These are phyloP conservation scores for Tolypocladium capitatum DNA, from an alignment of 2,329 filamentous ascomycete genomes.

Conservation along the genomic window DNA sequence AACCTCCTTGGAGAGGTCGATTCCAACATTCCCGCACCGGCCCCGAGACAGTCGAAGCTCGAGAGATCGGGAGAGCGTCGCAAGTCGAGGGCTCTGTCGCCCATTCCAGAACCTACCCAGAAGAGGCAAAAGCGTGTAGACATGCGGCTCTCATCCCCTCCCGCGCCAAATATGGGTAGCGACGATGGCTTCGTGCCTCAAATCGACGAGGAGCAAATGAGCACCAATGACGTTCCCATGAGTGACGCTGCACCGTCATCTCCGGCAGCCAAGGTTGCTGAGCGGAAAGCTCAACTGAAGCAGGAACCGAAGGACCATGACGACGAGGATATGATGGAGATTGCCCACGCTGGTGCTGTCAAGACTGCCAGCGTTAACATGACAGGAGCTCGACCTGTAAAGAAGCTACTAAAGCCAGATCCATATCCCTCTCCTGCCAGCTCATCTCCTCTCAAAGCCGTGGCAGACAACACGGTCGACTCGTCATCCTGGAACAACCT, in stretches of 20 bases:
- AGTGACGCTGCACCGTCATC: conserved; percentile 80
- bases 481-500: conserved; percentile 80
- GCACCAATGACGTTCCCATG: conserved; percentile 49
- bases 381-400: conserved; percentile 57
- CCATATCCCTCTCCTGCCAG: conserved; percentile 57
- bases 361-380: conserved; percentile 69
- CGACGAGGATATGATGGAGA: conserved; percentile 75
- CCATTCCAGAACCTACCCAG: conserved; percentile 41
- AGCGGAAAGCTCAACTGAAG: conserved; percentile 50
- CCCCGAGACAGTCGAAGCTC: conserved; percentile 44
- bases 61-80: conserved; percentile 65
- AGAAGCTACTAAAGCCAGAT: conserved; percentile 57
- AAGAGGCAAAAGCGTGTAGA: conserved; percentile 46
- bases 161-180: conserved; percentile 32
- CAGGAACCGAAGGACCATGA: conserved; percentile 48
- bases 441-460: conserved; percentile 56
- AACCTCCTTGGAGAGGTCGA: conserved; percentile 81
- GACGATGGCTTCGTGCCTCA: conserved; percentile 42
- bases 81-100: conserved; percentile 69
- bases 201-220: conserved; percentile 48
- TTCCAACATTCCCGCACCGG: conserved; percentile 46
- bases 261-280: conserved; percentile 64
- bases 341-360: conserved; percentile 61
- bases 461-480: conserved; percentile 51
- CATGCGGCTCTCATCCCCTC: conserved; percentile 31